Base-by-base conservation (phyloP, 345 rosid species). In the Citrus trifoliata region DNA sequence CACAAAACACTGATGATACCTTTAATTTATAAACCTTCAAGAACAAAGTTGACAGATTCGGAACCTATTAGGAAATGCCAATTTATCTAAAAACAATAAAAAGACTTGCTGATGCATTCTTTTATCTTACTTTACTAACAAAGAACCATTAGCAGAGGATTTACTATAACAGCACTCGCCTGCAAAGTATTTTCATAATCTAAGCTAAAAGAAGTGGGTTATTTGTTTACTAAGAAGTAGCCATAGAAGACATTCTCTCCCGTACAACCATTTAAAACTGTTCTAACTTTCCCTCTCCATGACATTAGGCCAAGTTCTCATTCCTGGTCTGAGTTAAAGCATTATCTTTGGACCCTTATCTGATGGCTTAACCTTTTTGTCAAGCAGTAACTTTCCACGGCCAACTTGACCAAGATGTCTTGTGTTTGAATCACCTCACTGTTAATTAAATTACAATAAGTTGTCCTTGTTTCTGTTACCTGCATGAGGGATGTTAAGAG, bases 1-100 rank as follows among this genome's bases (percentile, higher is more conserved):
- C 85, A 84, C 74, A 83, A 73, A 65, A 28, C 60, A 78, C 95
- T 90, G 64, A 88, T 65, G 71, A 74, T 74, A 83, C 85, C 91
- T 69, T 92, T 78, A 91, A 76, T 60, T 88, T 80, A 78, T 94
- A 94, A 66, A 91, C 93, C 98, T 94, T 81, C 83, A 85, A 70
- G 68, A 37, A 67, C 53, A 79, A 80, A 46, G 76, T 69, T 19
- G 56, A 79, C 58, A 18, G 10, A 27, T 53, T 78, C 42, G 55
- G 69, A 67, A 77, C 7, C 35, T 67, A 76, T 37, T 40, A 64
- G 51, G 62, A 73, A 73, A 60, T 25, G 67, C 63, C 21, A 55
- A n/a, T 37, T 10, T 42, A 19, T 16, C 70, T 12, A 24, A 24
- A 58, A 67, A 37, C 42, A 25, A n/a, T 65, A 53, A 28, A 6